Evolutionary conservation across 2,329 filamentous ascomycete genomes (phyloP).

Genomic region (Huntiella savannae): DNA sequence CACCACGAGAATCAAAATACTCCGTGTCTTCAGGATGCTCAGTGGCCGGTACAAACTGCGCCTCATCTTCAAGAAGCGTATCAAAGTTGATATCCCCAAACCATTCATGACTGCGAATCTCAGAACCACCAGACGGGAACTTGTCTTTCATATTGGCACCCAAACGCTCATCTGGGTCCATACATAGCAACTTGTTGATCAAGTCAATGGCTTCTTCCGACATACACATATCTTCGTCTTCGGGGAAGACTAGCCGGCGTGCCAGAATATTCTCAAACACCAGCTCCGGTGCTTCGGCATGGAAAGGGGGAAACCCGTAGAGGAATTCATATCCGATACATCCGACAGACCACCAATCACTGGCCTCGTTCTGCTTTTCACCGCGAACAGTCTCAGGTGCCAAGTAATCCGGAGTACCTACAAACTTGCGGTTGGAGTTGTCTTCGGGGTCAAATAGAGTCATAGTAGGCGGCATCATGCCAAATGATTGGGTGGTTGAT

Average conservation of each 20-base stretch:
- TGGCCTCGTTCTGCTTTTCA: conserved; percentile 87
- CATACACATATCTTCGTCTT: conserved; percentile 54
- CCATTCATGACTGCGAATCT: conserved; percentile 81
- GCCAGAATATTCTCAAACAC: conserved; percentile 94
- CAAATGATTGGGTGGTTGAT: conserved; percentile 34
- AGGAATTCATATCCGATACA: conserved; percentile 96
- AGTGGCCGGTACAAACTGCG: conserved; percentile 80
- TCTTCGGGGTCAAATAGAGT: conserved; percentile 65
- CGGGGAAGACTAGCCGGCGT: conserved; percentile 81
- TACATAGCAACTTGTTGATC: conserved; percentile 78
- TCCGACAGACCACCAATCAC: conserved; percentile 99
- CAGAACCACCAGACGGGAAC: conserved; percentile 65
- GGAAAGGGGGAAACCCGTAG: conserved; percentile 84
- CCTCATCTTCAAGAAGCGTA: conserved; percentile 78
- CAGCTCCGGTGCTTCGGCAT: conserved; percentile 71
- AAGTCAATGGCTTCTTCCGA: conserved; percentile 83
- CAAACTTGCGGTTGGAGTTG: conserved; percentile 80
- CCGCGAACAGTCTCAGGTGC: conserved; percentile 94
- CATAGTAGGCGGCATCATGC: conserved; percentile 79
- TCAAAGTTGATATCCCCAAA: conserved; percentile 80
- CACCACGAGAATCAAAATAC: conserved; percentile 86
- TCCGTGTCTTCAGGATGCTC: conserved; percentile 96
- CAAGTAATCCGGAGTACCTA: conserved; percentile 91
- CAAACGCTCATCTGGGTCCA: conserved; percentile 62
- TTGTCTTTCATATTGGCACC: conserved; percentile 75